Conservation (phyloP, 345 rosid genomes). For the Pistacia atlantica region DNA sequence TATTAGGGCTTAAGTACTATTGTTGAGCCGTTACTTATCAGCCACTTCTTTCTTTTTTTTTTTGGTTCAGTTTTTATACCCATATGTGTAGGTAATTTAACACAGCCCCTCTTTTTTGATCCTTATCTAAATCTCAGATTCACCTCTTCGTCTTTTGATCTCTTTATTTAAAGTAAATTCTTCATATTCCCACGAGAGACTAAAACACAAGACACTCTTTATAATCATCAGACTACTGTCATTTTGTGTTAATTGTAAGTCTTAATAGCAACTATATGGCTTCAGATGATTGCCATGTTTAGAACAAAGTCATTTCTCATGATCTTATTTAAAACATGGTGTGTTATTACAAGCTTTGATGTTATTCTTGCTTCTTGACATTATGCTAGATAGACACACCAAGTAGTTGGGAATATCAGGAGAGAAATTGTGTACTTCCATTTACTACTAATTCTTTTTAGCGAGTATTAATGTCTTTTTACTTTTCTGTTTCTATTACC, state of each 20-base stretch:
- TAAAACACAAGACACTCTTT: not conserved
- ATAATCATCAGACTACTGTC: not conserved
- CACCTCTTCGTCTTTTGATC: no score
- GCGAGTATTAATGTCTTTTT: not conserved
- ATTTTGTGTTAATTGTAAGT: not conserved
- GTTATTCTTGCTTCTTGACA: not conserved
- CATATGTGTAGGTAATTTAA: no score
- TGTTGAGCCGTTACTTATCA: not conserved
- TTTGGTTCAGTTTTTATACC: no score
- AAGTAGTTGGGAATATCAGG: not conserved
- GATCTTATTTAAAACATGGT: not conserved
- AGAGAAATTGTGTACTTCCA: not conserved
- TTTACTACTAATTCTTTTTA: not conserved
- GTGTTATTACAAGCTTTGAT: not conserved
- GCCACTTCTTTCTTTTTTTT: not conserved
- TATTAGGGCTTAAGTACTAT: not conserved
- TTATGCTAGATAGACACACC: not conserved
- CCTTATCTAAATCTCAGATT: no score
- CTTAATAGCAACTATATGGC: not conserved
- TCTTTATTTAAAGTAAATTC: no score
- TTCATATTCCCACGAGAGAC: no score
- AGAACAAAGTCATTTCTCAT: not conserved
- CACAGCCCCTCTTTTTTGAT: no score
- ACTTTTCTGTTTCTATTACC: constrained; percentile 5
- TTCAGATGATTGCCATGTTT: not conserved